Evolutionary conservation across 768 basidiomycete species (phyloP), one percentile per base, ranked within the genome.

Genomic region (Russula olivacea): DNA sequence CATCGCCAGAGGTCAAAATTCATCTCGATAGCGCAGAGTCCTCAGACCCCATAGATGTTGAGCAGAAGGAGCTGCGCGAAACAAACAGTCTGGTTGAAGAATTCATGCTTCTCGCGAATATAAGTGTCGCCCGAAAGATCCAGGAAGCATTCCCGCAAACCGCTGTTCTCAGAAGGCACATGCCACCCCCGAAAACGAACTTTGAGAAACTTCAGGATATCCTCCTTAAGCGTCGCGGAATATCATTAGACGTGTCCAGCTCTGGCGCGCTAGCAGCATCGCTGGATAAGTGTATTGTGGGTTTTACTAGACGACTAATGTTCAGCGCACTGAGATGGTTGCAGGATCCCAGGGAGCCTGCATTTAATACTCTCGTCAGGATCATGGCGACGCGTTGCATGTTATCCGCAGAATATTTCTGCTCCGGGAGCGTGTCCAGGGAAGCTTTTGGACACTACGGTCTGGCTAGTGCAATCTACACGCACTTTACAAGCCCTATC

Each of bases 311-410:
- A 59, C 32, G 32, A 59, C 32, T 34, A 28, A 34, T 71, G 71
- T 61, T 65, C 28, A 43, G 32, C 23, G 15, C 52, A 25, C 38
- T 41, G 25, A 56, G 32, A 38, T 55, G 15, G 38, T 43, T 50
- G 1, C 61, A 95, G 93, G 93, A 97, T 71, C 81, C 88, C 0
- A 73, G 75, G 19, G 85, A 93, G 69, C 91, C 94, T 0, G 86
- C 92, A 0, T 98, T 99, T 80, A 99, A 98, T 69, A 98, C 94
- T 0, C 83, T 98, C 19, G 96, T 99, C 41, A 87, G 97, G 47
- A 98, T 99, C 74, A 98, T 99, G 95, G 95, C 97, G 3, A 98
- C 96, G 3, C 80, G 97, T 34, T 98, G 97, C 73, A 99, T 99
- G 97, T 80, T 98, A 28, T 88, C 95, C 0, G 97, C 97, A 21